Percentiles rank a stretch among this genome's conserved stretches.
Evolutionary conservation across 2,329 filamentous ascomycete species (phyloP).

Genomic region (Fusarium tupiense): DNA sequence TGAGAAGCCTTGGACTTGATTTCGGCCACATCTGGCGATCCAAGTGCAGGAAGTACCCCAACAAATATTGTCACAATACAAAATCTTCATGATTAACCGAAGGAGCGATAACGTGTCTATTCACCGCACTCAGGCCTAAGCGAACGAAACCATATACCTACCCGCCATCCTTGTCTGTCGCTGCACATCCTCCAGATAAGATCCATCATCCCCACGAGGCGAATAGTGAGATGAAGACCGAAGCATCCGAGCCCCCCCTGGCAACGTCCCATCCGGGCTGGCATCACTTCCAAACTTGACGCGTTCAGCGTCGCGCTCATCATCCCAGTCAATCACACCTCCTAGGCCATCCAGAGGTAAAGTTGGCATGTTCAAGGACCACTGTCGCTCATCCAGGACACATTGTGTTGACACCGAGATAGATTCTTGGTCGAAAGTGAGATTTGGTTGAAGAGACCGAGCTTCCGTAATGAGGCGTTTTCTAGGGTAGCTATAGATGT

Average conservation of each 20-base stretch:
- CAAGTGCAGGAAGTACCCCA: neutral
- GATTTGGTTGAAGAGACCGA: conserved; percentile 51
- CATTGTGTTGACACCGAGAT: conserved; percentile 53
- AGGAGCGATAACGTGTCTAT: neutral
- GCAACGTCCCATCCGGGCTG: conserved; percentile 50
- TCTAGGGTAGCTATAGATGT: conserved; percentile 57
- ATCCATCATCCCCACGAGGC: conserved; percentile 54
- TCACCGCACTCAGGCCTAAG: neutral
- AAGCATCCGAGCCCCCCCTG: conserved; percentile 43
- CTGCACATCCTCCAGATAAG: conserved; percentile 44
- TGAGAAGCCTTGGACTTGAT: neutral
- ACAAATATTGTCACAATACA: neutral
- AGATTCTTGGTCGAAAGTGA: conserved; percentile 58
- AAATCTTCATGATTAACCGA: neutral
- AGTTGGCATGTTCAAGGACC: conserved; percentile 45
- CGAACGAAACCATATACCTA: conserved; percentile 27
- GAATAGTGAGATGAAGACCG: conserved; percentile 50
- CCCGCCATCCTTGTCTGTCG: conserved; percentile 32
- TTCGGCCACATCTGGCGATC: neutral
- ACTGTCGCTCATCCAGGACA: conserved; percentile 51
- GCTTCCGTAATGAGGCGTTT: conserved; percentile 56
- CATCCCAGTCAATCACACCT: conserved; percentile 55
- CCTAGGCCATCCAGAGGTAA: conserved; percentile 49
- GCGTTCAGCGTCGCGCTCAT: conserved; percentile 49
- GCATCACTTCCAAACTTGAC: conserved; percentile 47